Evolutionary conservation across 345 rosid species (phyloP).

Genomic region (Eucalyptus guilfoylei): DNA sequence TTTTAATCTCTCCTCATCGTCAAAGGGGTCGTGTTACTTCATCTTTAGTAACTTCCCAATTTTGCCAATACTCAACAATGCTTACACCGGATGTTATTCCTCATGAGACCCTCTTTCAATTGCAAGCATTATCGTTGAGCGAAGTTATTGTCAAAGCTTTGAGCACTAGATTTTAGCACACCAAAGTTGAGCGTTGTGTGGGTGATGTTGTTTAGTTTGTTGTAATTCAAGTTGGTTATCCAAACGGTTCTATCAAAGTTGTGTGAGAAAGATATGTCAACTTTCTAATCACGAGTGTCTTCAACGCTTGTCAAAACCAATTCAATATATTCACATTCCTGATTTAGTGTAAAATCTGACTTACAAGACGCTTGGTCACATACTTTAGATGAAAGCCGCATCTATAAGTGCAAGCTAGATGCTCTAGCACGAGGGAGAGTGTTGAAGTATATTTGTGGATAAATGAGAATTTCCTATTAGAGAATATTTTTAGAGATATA

Average conservation of each 20-base stretch:
- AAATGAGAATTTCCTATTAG: neutral
- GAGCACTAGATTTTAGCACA: neutral
- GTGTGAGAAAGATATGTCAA: neutral
- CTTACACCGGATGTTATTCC: neutral
- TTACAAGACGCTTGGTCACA: neutral
- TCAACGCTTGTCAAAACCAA: neutral
- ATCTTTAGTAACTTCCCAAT: neutral
- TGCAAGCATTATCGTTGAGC: neutral
- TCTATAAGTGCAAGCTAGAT: neutral
- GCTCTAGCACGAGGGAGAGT: neutral
- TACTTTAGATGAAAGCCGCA: neutral
- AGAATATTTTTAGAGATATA: neutral
- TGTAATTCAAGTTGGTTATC: neutral
- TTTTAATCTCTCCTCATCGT: neutral
- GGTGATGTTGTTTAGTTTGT: neutral
- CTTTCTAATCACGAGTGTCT: neutral
- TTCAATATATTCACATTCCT: neutral
- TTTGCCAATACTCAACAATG: neutral
- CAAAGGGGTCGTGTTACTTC: neutral
- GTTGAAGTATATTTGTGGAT: neutral
- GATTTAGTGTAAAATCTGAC: neutral
- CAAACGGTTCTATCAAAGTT: neutral
- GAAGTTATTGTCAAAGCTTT: neutral
- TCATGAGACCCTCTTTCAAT: neutral
- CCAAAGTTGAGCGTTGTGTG: neutral